These are phyloP conservation scores for Annulohypoxylon nitens DNA, from an alignment of 495 filamentous ascomycete species.

Conservation along the genomic window DNA sequence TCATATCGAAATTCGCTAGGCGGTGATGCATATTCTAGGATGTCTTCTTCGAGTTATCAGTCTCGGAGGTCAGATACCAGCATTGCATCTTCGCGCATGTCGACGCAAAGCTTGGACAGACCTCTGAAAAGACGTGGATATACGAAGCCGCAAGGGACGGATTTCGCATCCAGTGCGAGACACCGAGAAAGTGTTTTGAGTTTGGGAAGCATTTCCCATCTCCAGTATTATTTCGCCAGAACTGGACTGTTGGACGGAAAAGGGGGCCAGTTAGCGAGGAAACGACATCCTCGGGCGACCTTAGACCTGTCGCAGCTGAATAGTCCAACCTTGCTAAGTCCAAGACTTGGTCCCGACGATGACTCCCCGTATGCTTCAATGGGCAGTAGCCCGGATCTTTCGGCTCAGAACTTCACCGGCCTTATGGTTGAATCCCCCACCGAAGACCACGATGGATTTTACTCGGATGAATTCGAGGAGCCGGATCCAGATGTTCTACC, in stretches of 20 bases:
- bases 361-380: constrained; percentile 69
- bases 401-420: constrained; percentile 55
- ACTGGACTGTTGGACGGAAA: constrained; percentile 95
- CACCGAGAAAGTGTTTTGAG: constrained; percentile 94
- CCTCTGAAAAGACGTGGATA: constrained; percentile 79
- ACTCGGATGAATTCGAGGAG: constrained; percentile 70
- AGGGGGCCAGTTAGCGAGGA: constrained; percentile 83
- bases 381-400: constrained; percentile 67
- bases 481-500: constrained; percentile 83
- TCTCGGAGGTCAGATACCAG: constrained; percentile 54
- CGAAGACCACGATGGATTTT: constrained; percentile 69
- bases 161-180: constrained; percentile 90
- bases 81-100: constrained; percentile 59
- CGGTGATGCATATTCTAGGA: constrained; percentile 66
- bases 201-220: constrained; percentile 93
- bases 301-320: constrained; percentile 64
- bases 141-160: constrained; percentile 88
- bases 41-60: constrained; percentile 62
- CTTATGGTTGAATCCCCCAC: constrained; percentile 69
- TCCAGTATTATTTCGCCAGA: constrained; percentile 98
- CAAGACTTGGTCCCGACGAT: constrained; percentile 58
- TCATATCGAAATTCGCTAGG: constrained; percentile 67
- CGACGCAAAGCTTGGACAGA: constrained; percentile 59
- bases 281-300: constrained; percentile 69
- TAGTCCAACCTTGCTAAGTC: constrained; percentile 54